phyloP scores from a whole-genome alignment of 352 stramenopile genomes.

The Phytophthora constricta region DNA sequence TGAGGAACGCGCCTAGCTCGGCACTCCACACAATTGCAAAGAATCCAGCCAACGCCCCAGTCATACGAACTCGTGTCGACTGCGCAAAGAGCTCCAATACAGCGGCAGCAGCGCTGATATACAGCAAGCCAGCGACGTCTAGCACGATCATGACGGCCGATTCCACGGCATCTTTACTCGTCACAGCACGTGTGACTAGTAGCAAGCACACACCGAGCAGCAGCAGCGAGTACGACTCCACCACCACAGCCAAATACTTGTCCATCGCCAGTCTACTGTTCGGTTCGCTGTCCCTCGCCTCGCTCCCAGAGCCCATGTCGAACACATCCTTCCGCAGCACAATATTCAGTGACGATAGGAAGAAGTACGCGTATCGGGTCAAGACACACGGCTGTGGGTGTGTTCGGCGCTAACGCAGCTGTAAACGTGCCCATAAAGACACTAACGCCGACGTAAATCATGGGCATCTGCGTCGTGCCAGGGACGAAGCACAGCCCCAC shows the following conservation, averaged over 20 bases:
- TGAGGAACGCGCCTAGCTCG: constrained; percentile 61
- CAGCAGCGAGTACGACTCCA: constrained; percentile 66
- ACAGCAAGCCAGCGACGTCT: constrained; percentile 58
- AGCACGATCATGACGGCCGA: constrained; percentile 62
- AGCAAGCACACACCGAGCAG: constrained; percentile 49
- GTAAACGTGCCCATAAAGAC: constrained; percentile 48
- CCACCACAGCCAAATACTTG: constrained; percentile 47
- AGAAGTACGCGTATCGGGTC: constrained; percentile 58
- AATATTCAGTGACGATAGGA: constrained; percentile 57
- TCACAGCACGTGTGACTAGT: constrained; percentile 53
- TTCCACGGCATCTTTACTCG: constrained; percentile 71
- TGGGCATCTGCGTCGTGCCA: constrained; percentile 33
- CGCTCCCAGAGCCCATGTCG: neutral
- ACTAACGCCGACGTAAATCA: constrained; percentile 51
- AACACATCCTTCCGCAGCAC: constrained; percentile 36
- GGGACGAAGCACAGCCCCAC: constrained; percentile 35
- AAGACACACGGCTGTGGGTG: constrained; percentile 55
- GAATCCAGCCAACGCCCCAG: constrained; percentile 49
- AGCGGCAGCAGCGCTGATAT: constrained; percentile 48
- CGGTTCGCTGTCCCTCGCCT: constrained; percentile 8
- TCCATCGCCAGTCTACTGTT: constrained; percentile 29
- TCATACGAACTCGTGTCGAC: constrained; percentile 29
- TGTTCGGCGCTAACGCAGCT: constrained; percentile 50
- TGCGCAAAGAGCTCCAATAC: constrained; percentile 62
- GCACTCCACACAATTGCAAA: constrained; percentile 64